Conservation (phyloP, 306 rosid genomes). For the Pyrus pyrifolia region DNA sequence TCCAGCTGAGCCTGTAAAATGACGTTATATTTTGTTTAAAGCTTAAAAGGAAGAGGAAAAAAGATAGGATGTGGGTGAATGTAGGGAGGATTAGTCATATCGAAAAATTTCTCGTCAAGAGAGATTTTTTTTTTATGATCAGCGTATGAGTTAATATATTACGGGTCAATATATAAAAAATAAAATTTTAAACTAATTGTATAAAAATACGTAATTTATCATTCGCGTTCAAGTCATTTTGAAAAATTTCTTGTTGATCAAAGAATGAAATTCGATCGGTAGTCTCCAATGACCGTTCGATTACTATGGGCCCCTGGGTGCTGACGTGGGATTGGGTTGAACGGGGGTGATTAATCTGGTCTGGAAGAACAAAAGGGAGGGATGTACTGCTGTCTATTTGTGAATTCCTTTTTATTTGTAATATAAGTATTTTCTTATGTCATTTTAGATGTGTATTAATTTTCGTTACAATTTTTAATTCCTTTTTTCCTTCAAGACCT, state of each 20-base stretch:
- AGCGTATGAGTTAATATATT: accelerated
- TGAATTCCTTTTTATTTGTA: neutral
- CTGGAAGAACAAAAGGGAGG: neutral
- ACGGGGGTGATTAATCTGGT: neutral
- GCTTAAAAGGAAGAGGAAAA: neutral
- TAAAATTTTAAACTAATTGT: accelerated
- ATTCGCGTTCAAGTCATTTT: accelerated
- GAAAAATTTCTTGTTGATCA: neutral
- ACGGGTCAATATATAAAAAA: too few species aligned
- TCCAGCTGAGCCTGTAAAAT: slow-evolving; percentile 1
- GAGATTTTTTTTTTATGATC: too few species aligned
- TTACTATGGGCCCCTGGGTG: neutral
- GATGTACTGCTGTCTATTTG: neutral
- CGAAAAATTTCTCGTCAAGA: too few species aligned
- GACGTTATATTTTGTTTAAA: neutral
- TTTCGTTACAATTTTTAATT: neutral
- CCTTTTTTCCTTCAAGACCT: neutral
- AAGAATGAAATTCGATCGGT: neutral
- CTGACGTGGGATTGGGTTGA: neutral
- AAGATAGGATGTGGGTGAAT: neutral
- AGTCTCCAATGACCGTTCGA: neutral
- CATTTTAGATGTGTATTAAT: neutral
- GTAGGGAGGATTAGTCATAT: neutral
- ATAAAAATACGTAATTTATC: accelerated
- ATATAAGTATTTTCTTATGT: neutral